phyloP scores from a whole-genome alignment of 2,329 filamentous ascomycete genomes.

The Ophiocordyceps sinensis region DNA sequence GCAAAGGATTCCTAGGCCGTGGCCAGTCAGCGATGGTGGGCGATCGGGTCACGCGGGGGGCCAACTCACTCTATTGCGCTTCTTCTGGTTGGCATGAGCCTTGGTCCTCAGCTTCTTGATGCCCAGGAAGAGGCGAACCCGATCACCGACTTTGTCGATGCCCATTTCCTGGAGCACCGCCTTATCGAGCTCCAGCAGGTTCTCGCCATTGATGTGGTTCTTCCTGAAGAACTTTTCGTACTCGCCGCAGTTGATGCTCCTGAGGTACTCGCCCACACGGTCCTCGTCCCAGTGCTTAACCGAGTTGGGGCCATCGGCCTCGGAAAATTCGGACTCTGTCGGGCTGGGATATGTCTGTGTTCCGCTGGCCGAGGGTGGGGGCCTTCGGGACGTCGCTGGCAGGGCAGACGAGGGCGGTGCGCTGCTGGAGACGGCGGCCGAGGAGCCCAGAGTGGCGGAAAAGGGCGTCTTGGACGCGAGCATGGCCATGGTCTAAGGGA shows the following conservation, averaged over 20 bases:
- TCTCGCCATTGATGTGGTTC: constrained; percentile 96
- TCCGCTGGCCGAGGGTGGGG: constrained; percentile 29
- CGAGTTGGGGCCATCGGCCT: constrained; percentile 60
- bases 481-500: constrained; percentile 44
- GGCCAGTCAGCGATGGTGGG: background rate
- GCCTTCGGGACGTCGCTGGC: constrained; percentile 27
- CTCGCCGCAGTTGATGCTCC: constrained; percentile 81
- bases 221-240: constrained; percentile 81
- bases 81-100: constrained; percentile 62
- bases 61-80: constrained; percentile 63
- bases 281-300: constrained; percentile 85
- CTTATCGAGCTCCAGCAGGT: constrained; percentile 92
- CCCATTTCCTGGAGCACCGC: constrained; percentile 94
- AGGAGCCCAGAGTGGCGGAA: constrained; percentile 34
- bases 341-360: constrained; percentile 59
- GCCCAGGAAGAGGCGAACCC: constrained; percentile 76
- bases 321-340: constrained; percentile 86
- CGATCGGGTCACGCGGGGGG: background rate
- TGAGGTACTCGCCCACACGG: constrained; percentile 79
- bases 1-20: constrained; percentile 62
- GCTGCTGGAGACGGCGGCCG: constrained; percentile 29
- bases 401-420: constrained; percentile 31
- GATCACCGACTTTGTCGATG: constrained; percentile 93
- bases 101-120: constrained; percentile 73
- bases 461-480: constrained; percentile 62